These are phyloP conservation scores for Alternaria brassicicola DNA, from an alignment of 2,329 filamentous ascomycete species.

Conservation along the genomic window DNA sequence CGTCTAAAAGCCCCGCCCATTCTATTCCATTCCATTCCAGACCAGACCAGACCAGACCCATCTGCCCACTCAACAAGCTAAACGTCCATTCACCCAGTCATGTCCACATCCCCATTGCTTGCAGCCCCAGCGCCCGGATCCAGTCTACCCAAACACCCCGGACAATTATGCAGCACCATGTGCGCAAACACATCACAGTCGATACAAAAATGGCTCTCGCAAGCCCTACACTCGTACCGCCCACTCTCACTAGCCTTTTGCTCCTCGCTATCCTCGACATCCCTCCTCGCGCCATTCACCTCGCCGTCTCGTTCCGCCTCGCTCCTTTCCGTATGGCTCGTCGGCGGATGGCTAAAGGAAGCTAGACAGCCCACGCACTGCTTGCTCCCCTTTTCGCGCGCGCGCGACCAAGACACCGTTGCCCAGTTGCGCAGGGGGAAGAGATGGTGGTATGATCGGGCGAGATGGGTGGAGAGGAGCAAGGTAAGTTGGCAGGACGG, in stretches of 20 bases:
- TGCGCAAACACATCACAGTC: conserved; percentile 97
- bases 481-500: conserved; percentile 89
- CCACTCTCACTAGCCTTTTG: conserved; percentile 75
- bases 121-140: conserved; percentile 22
- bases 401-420: conserved; percentile 83
- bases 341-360: conserved; percentile 64
- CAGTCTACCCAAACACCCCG: conserved; percentile 71
- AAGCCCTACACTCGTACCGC: conserved; percentile 88
- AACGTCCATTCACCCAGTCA: conserved; percentile 26
- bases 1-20: not conserved
- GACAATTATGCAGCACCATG: conserved; percentile 93
- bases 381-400: conserved; percentile 52
- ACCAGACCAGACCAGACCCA: too few relatives aligned
- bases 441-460: conserved; percentile 49
- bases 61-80: not conserved
- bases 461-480: conserved; percentile 76
- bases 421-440: conserved; percentile 77
- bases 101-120: conserved; percentile 37
- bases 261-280: conserved; percentile 43
- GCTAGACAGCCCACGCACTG: conserved; percentile 81
- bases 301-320: conserved; percentile 19
- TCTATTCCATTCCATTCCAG: too few relatives aligned
- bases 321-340: conserved; percentile 9
- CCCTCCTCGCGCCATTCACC: conserved; percentile 20
- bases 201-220: conserved; percentile 91